These are phyloP conservation scores for Neonectria sp. DNA, from an alignment of 2,329 filamentous ascomycete genomes.

Conservation along the genomic window DNA sequence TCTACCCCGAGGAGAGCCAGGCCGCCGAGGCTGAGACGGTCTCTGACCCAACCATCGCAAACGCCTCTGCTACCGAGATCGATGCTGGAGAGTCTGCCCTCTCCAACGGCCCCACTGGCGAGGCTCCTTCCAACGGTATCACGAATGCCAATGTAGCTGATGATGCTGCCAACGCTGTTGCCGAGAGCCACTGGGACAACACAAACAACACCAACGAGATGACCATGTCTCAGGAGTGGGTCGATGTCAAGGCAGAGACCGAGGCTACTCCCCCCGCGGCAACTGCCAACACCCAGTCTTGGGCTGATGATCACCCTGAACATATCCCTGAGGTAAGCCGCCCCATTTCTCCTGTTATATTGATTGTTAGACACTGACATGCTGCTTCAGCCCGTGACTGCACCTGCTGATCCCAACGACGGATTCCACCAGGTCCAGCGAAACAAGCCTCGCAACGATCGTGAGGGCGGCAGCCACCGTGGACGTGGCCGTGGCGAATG, in stretches of 20 bases:
- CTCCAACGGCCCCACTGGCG: constrained; percentile 58
- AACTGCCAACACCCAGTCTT: constrained; percentile 74
- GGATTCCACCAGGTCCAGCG: constrained; percentile 82
- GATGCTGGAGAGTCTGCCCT: constrained; percentile 62
- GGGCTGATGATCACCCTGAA: constrained; percentile 85
- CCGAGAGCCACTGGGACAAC: constrained; percentile 76
- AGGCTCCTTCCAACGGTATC: constrained; percentile 57
- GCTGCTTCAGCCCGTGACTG: constrained; percentile 52
- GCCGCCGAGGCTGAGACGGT: constrained; percentile 52
- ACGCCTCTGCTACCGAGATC: constrained; percentile 79
- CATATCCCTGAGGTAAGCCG: constrained; percentile 60
- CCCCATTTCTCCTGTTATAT: neutral
- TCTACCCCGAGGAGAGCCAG: constrained; percentile 51
- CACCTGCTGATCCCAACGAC: constrained; percentile 65
- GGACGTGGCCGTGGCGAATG: constrained; percentile 64
- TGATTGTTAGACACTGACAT: constrained; percentile 26
- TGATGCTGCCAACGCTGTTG: constrained; percentile 72
- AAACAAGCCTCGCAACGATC: constrained; percentile 69
- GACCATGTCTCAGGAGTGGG: constrained; percentile 77
- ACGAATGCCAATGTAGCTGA: constrained; percentile 68
- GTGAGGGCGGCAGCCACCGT: constrained; percentile 60
- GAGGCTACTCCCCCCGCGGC: constrained; percentile 77
- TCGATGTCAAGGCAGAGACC: constrained; percentile 79
- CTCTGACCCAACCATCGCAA: constrained; percentile 77
- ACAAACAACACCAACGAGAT: constrained; percentile 58